Conservation (phyloP, 441 rosid species). For the Gossypium schwendimanii region DNA sequence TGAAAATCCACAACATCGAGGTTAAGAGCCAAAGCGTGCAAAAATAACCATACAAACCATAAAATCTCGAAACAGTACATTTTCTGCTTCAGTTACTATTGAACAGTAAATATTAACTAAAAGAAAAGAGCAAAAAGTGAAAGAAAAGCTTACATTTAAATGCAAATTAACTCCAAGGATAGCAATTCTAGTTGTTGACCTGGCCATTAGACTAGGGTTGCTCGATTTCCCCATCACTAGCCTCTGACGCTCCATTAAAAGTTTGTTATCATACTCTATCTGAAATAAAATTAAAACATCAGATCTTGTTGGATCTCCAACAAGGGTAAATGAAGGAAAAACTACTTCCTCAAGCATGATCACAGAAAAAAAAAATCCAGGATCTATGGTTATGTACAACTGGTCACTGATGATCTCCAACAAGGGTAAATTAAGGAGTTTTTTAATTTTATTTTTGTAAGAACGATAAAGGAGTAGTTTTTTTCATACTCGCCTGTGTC, state of each 20-base stretch:
- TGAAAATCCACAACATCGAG: slow-evolving; percentile 19
- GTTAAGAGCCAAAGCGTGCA: slow-evolving; percentile 9
- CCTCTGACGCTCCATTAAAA: slow-evolving; percentile 30
- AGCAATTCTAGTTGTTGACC: slow-evolving; percentile 67
- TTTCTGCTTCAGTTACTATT: not conserved
- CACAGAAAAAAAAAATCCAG: not conserved
- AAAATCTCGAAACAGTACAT: slow-evolving; percentile 1
- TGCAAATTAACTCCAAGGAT: slow-evolving; percentile 55
- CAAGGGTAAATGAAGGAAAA: not conserved
- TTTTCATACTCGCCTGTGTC: slow-evolving; percentile 28
- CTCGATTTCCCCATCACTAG: slow-evolving; percentile 33
- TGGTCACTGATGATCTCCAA: not conserved
- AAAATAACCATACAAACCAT: not conserved
- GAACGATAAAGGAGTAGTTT: not conserved
- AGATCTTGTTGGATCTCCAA: slow-evolving; percentile 5
- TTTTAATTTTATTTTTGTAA: no score
- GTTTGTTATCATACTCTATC: slow-evolving; percentile 33
- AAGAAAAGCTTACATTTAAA: slow-evolving; percentile 39
- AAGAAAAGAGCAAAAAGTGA: not conserved
- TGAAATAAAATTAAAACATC: slow-evolving; percentile 15
- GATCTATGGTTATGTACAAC: not conserved
- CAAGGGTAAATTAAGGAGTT: not conserved
- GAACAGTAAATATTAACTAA: not conserved
- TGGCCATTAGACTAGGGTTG: slow-evolving; percentile 43
- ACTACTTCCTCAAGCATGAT: not conserved